Evolutionary conservation across 2,329 filamentous ascomycete genomes (phyloP), one percentile per base, ranked within the genome.

Genomic region (Blastomyces gilchristii): DNA sequence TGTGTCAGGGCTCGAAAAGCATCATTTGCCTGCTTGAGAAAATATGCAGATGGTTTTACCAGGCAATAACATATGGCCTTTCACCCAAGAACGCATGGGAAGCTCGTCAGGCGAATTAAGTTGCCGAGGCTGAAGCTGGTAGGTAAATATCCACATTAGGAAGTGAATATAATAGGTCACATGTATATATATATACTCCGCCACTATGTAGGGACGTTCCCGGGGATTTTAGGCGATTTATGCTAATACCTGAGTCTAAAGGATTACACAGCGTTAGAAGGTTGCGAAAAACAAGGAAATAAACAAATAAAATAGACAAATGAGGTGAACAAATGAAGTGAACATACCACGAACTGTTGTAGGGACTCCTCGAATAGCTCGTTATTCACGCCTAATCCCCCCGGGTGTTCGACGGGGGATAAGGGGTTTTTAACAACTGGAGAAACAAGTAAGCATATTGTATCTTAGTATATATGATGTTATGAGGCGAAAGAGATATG

Each of bases 361-460:
- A 81, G 68, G 7, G 83, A 85, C 62, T 81, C 77, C 70, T 87
- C 85, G 68, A 87, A 87, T 62, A 87, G 74, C 73, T 87, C 84
- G 68, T 87, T 87, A 63, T 84, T 82, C 47, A 87, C 84, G 2
- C 85, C 85, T 41, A 85, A 74, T 14, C 85, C 85, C 11, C 82
- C 81, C 0, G 83, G 81, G 71, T 87, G 84, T 69, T 87, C 85
- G 0, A 80, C 75, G 0, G 85, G 85, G 45, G 83, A 82, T 25
- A 87, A 75, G 2, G 85, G 85, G 65, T 85, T 87, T 71, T 87
- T 87, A 60, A 87, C 83, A 39, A 87, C 85, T 78, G 45, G 39
- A 22, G 54, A 18, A 34, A 8, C 12, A 34, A 8, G 41, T n/a
- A 58, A 34, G 39, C 31, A 34, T 34, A 59, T 25, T 18, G 25